phyloP scores from a whole-genome alignment of 176 grass and related monocot species.

The Alopecurus myosuroides region DNA sequence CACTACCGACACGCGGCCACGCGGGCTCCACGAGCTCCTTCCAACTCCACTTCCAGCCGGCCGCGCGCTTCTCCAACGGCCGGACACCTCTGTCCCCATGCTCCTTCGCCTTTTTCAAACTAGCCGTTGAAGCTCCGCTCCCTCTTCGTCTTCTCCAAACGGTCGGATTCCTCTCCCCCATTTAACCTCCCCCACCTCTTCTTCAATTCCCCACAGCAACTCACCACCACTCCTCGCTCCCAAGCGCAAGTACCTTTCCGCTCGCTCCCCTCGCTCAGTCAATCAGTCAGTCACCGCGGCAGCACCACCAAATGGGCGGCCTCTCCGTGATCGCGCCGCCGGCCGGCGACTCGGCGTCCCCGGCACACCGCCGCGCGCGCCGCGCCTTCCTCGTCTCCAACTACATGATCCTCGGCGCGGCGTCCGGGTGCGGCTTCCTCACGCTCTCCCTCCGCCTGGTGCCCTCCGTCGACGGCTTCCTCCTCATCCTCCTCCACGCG shows the following conservation, averaged over 20 bases:
- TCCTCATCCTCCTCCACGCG: constrained; percentile 91
- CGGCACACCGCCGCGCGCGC: constrained; percentile 60
- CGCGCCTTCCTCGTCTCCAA: constrained; percentile 80
- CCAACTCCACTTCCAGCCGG: background rate
- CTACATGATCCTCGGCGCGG: constrained; percentile 88
- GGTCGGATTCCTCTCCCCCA: constrained; percentile 38
- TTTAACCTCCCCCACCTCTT: constrained; percentile 33
- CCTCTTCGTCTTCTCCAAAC: constrained; percentile 50
- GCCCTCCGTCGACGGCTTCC: constrained; percentile 86
- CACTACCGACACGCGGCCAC: background rate
- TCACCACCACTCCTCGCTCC: constrained; percentile 2
- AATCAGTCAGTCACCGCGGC: background rate
- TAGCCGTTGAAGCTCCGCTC: constrained; percentile 55
- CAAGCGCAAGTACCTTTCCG: background rate
- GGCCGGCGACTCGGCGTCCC: constrained; percentile 45
- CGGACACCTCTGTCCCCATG: background rate
- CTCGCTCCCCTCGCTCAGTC: background rate
- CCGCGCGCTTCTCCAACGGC: constrained; percentile 24
- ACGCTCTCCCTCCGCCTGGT: constrained; percentile 94
- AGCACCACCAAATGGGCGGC: constrained; percentile 33
- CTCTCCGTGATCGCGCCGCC: constrained; percentile 74
- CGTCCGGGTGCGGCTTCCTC: constrained; percentile 92
- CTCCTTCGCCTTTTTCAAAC: constrained; percentile 17
- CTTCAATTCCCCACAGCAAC: background rate
- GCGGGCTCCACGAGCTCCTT: background rate